A percentile compares a stretch with the other conserved stretches of the same genome.
Evolutionary conservation across 2,329 filamentous ascomycete genomes (phyloP).

Genomic region (Ophiobolus disseminans): DNA sequence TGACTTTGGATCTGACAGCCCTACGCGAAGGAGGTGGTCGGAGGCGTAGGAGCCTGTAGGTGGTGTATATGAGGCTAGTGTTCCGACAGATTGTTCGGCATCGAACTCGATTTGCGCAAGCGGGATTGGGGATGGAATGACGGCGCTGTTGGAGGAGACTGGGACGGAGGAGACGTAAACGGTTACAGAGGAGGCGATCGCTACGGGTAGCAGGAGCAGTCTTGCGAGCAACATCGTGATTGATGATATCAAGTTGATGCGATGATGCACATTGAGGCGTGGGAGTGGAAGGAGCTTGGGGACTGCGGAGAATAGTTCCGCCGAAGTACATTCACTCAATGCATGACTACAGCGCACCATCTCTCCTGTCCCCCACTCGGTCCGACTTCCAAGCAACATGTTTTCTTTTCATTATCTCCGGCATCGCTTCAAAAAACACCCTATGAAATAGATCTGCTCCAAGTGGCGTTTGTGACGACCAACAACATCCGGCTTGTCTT

Average conservation of each 20-base stretch:
- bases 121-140: conserved; percentile 46
- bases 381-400: background rate
- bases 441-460: conserved; percentile 19
- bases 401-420: conserved; percentile 7
- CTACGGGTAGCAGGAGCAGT: conserved; percentile 46
- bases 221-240: conserved; percentile 47
- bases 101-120: conserved; percentile 55
- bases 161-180: conserved; percentile 75
- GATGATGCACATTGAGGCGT: conserved; percentile 9
- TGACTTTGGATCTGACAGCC: conserved; percentile 49
- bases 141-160: conserved; percentile 74
- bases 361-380: background rate
- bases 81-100: conserved; percentile 44
- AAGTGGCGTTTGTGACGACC: conserved; percentile 31
- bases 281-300: conserved; percentile 14
- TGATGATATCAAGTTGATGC: conserved; percentile 5
- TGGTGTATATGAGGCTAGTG: conserved; percentile 45
- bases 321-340: conserved; percentile 17
- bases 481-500: conserved; percentile 31
- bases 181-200: conserved; percentile 48
- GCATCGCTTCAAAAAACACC: conserved; percentile 10
- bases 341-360: background rate
- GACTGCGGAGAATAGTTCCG: conserved; percentile 20
- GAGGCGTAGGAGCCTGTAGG: conserved; percentile 42
- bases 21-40: conserved; percentile 53